Conservation (phyloP, 306 rosid species). For the Gastrolobium villosum region DNA sequence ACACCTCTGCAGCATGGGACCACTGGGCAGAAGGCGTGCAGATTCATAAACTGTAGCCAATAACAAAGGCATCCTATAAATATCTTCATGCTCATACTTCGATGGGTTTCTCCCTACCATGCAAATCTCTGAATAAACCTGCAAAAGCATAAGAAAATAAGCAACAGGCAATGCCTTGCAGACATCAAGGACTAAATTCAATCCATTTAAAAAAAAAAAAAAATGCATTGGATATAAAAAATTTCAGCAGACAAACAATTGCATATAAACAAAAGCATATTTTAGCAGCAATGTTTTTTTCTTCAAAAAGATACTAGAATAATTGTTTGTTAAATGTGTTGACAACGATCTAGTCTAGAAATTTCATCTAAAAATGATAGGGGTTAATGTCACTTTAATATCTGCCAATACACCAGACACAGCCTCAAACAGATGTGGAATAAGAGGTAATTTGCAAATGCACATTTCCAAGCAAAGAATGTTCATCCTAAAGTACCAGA, state of each 20-base stretch:
- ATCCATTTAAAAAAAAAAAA: not conserved
- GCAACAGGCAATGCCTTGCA: conserved; percentile 1
- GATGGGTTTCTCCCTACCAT: conserved; percentile 53
- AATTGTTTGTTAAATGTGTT: not conserved
- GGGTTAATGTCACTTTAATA: not conserved
- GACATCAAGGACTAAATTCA: not conserved
- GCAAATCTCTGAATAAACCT: conserved; percentile 75
- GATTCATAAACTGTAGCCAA: conserved; percentile 83
- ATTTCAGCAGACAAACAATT: not conserved
- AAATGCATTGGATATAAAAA: not conserved
- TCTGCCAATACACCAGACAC: not conserved
- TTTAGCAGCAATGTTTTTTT: not conserved
- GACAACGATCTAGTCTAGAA: conserved; percentile 6
- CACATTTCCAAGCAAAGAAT: conserved; percentile 19
- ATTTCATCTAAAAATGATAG: not conserved
- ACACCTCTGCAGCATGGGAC: conserved; percentile 86
- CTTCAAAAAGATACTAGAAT: not conserved
- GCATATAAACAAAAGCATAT: conserved; percentile 9
- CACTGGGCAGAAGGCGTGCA: conserved; percentile 75
- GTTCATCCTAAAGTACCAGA: not conserved
- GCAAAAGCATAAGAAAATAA: conserved; percentile 49
- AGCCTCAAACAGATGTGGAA: not conserved
- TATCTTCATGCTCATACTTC: conserved; percentile 56
- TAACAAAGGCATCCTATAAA: conserved; percentile 73
- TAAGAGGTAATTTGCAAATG: not conserved